Conservation (phyloP, 352 stramenopile species). For the Globisporangium canariense region DNA sequence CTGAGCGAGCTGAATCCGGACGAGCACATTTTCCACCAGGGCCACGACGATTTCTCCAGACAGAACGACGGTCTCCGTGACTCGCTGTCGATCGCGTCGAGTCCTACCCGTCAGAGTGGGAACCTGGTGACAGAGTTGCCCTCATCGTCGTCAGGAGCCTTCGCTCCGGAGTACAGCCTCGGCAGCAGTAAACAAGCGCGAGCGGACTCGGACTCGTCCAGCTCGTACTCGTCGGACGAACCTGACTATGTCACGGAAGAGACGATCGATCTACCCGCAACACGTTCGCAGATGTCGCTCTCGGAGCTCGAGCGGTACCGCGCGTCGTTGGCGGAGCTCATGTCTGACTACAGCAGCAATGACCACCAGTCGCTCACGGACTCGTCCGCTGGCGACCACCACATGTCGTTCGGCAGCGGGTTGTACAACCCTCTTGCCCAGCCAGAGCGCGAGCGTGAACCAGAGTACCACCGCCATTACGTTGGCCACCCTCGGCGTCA, state of each 20-base stretch:
- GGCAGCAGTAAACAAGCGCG: conserved; percentile 10
- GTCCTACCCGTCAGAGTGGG: conserved; percentile 1
- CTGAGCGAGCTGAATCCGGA: conserved; percentile 14
- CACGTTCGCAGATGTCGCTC: conserved; percentile 12
- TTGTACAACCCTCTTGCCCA: conserved; percentile 2
- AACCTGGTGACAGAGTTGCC: conserved; percentile 1
- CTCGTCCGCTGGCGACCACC: not conserved
- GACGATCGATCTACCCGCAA: conserved; percentile 17
- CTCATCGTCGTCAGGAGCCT: not conserved
- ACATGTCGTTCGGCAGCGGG: conserved; percentile 3
- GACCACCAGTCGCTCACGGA: not conserved
- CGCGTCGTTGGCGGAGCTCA: conserved; percentile 53
- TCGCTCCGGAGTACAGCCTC: conserved; percentile 1
- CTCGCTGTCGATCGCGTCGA: conserved; percentile 8
- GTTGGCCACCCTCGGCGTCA: not conserved
- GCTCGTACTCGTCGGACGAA: conserved; percentile 32
- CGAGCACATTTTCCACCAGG: conserved; percentile 13
- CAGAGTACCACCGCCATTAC: not conserved
- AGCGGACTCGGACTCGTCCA: conserved; percentile 26
- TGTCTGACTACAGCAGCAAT: conserved; percentile 47
- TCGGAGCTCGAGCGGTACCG: conserved; percentile 39
- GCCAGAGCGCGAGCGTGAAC: conserved; percentile 1
- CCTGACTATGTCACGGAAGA: conserved; percentile 16
- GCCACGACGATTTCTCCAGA: conserved; percentile 5
- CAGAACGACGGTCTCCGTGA: not conserved